Percentiles rank a stretch among this genome's conserved stretches.
phyloP scores from a whole-genome alignment of 78 protist species.

The Speleostelium caveatum region DNA sequence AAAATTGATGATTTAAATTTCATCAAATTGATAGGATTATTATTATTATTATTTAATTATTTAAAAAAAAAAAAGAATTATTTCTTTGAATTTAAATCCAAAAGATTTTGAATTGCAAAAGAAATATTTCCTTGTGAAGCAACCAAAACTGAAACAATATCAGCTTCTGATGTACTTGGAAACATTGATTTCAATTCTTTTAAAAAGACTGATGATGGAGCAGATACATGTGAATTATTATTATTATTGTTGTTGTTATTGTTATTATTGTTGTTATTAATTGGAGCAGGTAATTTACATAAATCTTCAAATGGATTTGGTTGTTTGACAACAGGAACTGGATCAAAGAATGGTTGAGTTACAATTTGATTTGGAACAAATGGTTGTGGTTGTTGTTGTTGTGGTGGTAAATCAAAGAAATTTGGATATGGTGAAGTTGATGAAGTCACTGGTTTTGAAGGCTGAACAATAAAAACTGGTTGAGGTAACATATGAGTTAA shows the following conservation, averaged over 20 bases:
- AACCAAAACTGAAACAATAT: conserved; percentile 5
- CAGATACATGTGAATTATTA: background rate
- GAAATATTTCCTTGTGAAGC: background rate
- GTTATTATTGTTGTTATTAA: background rate
- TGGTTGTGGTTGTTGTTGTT: background rate
- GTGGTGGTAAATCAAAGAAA: background rate
- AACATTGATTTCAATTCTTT: conserved; percentile 19
- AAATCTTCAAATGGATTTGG: too few relatives aligned
- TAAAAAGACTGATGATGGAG: background rate
- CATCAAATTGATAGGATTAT: background rate
- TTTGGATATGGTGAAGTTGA: background rate
- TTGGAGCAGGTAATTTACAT: too few relatives aligned
- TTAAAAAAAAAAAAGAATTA: background rate
- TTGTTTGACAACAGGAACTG: background rate
- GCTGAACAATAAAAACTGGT: background rate
- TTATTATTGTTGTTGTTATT: background rate
- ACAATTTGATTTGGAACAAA: background rate
- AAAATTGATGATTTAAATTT: too few relatives aligned
- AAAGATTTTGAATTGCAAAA: conserved; percentile 43
- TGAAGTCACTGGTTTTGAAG: background rate
- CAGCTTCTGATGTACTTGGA: conserved; percentile 10
- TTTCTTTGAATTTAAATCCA: conserved; percentile 8
- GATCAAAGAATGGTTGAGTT: background rate
- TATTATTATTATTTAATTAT: too few relatives aligned
- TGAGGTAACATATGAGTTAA: background rate